These are phyloP conservation scores for Gentiana dahurica DNA, from an alignment of 257 asterid genomes.

Conservation along the genomic window DNA sequence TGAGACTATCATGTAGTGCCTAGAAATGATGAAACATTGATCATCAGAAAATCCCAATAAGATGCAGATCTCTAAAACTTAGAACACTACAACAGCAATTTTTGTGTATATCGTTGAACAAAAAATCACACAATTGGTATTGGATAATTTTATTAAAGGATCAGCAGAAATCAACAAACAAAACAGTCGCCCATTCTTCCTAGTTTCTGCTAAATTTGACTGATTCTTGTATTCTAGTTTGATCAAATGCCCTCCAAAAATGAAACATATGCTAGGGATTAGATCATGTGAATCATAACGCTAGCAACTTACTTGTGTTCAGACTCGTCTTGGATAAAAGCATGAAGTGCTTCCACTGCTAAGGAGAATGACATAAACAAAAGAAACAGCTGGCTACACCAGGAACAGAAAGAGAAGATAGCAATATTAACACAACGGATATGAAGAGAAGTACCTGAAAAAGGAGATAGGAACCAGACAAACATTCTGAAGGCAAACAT, in stretches of 20 bases:
- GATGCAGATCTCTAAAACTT: neutral
- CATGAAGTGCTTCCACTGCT: slow-evolving; percentile 97
- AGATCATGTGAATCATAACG: neutral
- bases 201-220: neutral
- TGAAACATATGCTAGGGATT: too few species aligned
- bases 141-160: neutral
- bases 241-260: too few species aligned
- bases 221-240: neutral
- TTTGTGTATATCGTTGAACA: neutral
- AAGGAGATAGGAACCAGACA: neutral
- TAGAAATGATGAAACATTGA: slow-evolving; percentile 15
- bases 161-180: slow-evolving; percentile 4
- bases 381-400: slow-evolving; percentile 97
- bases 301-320: slow-evolving; percentile 81
- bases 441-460: slow-evolving; percentile 6
- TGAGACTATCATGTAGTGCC: slow-evolving; percentile 94
- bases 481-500: neutral
- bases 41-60: slow-evolving; percentile 5
- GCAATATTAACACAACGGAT: slow-evolving; percentile 15
- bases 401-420: slow-evolving; percentile 25
- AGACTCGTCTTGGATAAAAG: slow-evolving; percentile 93
- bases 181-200: neutral
- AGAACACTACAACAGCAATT: slow-evolving; percentile 6
- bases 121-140: neutral
- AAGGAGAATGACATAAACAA: slow-evolving; percentile 92